phyloP scores from a whole-genome alignment of 2,329 filamentous ascomycete genomes.

The Colletotrichum australisinense region DNA sequence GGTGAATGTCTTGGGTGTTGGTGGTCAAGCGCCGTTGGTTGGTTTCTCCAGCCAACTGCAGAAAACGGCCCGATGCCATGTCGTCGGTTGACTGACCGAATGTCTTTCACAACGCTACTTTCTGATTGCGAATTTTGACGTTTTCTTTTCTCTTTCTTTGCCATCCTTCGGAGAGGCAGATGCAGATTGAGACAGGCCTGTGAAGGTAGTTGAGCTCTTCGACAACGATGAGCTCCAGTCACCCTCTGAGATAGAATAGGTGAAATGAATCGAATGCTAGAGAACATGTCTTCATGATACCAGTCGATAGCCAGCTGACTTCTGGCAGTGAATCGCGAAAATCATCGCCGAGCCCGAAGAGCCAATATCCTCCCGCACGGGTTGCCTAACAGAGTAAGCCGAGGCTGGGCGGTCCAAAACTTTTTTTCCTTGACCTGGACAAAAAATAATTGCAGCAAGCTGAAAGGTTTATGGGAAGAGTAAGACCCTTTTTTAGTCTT shows the following conservation, averaged over 20 bases:
- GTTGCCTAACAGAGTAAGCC: constrained; percentile 28
- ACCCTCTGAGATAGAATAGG: no score
- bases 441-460: neutral
- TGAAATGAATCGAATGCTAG: no score
- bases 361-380: constrained; percentile 15
- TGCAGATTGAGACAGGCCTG: no score
- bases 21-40: neutral
- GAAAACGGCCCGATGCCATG: constrained; percentile 2
- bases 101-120: neutral
- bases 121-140: neutral
- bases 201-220: neutral
- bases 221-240: neutral
- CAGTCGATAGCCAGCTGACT: neutral
- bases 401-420: constrained; percentile 25
- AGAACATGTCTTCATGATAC: neutral
- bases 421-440: neutral
- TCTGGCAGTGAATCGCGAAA: constrained; percentile 5
- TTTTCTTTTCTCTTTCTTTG: no score
- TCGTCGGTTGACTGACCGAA: neutral
- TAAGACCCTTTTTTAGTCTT: constrained; percentile 14
- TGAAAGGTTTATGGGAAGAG: neutral
- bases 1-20: constrained; percentile 9
- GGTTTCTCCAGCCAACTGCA: neutral
- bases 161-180: no score
- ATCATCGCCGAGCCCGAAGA: constrained; percentile 20